Base-by-base conservation (phyloP, 805 yeast species). In the Pichia scutulata region DNA sequence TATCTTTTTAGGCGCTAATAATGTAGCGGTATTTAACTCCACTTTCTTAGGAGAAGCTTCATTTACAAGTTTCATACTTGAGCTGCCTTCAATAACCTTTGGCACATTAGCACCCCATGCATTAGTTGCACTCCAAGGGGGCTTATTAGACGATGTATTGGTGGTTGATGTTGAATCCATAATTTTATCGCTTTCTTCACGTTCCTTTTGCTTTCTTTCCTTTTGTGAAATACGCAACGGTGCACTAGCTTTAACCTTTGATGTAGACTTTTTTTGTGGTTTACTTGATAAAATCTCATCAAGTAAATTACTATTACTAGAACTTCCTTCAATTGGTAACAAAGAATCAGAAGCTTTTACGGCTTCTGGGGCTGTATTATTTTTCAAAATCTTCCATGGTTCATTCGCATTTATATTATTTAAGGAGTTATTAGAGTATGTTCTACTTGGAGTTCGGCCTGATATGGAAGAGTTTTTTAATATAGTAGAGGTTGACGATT, bases 1-100 rank as follows among this genome's bases (percentile, higher is more conserved):
- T 19, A 51, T 44, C 33, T 43, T 55, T 16, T 54, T 55, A 55
- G 83, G 87, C 1, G 87, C 81, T 16, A 78, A 57, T 8, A 57
- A 30, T 16, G 59, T 50, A 1, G 61, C 53, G 16, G 55, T 44
- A 23, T 49, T 25, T 8, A 51, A 21, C 44, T 48, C 55, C 13
- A 14, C 4, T 18, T 10, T 18, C 5, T 26, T 30, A 26, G 37
- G 37, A 3, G 8, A 5, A 33, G 19, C 19, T 16, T 16, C 18
- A 16, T 3, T 16, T 6, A 33, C 19, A 1, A 10, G 10, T 33
- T 33, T 19, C 19, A 16, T 33, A 33, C 19, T 26, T 12, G 36
- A 26, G 44, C 25, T 23, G 30, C 36, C n/a, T 40, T 48, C 45
- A 49, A 51, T 8, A 40, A 54, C 51, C 22, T 43, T 46, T 12